Base-by-base conservation (phyloP, 768 basidiomycete species). In the Gymnopilus dilepis region DNA sequence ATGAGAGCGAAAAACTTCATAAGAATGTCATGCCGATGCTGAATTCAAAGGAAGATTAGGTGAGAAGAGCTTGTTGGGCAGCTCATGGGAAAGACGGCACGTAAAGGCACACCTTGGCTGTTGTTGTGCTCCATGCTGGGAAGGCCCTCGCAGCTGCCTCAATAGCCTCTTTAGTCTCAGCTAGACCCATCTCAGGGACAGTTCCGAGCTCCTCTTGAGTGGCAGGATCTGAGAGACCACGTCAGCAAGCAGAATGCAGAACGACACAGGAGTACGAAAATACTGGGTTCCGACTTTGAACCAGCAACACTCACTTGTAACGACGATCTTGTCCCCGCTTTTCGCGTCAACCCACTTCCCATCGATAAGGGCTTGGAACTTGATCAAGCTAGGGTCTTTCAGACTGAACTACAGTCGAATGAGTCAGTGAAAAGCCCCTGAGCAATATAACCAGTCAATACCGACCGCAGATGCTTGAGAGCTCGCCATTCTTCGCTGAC, bases 321-420 rank as follows among this genome's bases (percentile, higher is more conserved):
- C 94, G 28, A 77, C 71, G 64, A 97, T 88, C 22, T 77, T 90
- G 56, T 82, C 86, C 6, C 90, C 89, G 45, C 84, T 86, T 64
- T 84, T 84, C n/a, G 92, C 88, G 64, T 91, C 87, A 2, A 93
- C 78, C 91, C 94, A 95, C 74, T 95, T 85, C 0, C 95, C 96
- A 69, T 88, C 85, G 71, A 98, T 91, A 61, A 89, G 83, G 0
- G 83, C 92, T 75, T 94, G 86, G 26, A 85, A 84, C 67, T 87
- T 89, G 70, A 96, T 79, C 59, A 98, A 74, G 5, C 84, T 82
- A 0, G 88, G 71, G 69, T 98, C 95, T 69, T 89, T 91, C 62
- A 98, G 80, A 34, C 86, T 88, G 74, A 89, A 88, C 89, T 90
- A 59, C 60, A 22, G 3, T 38, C 48, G 30, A 40, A 38, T 19